A percentile compares a stretch with the other conserved stretches of the same genome.
Evolutionary conservation across 176 grass and related monocot species (phyloP).

Genomic region (Cocos nucifera): DNA sequence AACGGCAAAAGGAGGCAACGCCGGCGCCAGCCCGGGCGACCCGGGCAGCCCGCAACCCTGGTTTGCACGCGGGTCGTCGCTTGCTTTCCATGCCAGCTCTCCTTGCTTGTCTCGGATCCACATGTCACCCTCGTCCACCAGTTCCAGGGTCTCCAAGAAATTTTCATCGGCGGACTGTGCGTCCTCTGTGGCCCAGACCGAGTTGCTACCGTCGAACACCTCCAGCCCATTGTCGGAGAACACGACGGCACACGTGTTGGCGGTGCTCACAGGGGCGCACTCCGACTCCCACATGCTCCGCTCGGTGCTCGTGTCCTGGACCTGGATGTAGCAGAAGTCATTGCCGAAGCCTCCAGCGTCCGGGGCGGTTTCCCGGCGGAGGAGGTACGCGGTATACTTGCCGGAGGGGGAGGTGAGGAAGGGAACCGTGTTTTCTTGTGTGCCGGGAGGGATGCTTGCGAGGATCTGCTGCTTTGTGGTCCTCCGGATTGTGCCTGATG

Average conservation of each 20-base stretch:
- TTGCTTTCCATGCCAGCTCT: constrained; percentile 81
- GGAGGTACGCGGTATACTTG: constrained; percentile 53
- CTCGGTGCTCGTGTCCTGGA: constrained; percentile 22
- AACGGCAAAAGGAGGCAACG: constrained; percentile 50
- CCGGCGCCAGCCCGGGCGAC: constrained; percentile 38
- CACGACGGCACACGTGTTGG: constrained; percentile 61
- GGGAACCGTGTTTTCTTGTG: constrained; percentile 27
- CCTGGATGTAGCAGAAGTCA: constrained; percentile 85
- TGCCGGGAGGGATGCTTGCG: constrained; percentile 33
- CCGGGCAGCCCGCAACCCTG: constrained; percentile 64
- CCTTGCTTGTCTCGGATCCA: constrained; percentile 78
- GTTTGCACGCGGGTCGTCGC: constrained; percentile 44
- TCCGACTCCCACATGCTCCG: constrained; percentile 78
- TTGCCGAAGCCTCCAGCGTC: constrained; percentile 65
- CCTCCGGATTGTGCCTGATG: constrained; percentile 43
- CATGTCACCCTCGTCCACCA: constrained; percentile 89
- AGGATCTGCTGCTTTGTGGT: constrained; percentile 79
- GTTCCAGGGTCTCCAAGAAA: constrained; percentile 62
- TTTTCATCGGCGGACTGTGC: constrained; percentile 47
- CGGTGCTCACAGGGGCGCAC: constrained; percentile 58
- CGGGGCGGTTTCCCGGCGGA: constrained; percentile 38
- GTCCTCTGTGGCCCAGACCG: constrained; percentile 46
- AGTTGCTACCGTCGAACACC: constrained; percentile 73
- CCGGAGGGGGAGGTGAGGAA: constrained; percentile 66
- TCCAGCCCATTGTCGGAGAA: constrained; percentile 67